Evolutionary conservation across 2,329 filamentous ascomycete genomes (phyloP).

Genomic region (Microdochium paspali): DNA sequence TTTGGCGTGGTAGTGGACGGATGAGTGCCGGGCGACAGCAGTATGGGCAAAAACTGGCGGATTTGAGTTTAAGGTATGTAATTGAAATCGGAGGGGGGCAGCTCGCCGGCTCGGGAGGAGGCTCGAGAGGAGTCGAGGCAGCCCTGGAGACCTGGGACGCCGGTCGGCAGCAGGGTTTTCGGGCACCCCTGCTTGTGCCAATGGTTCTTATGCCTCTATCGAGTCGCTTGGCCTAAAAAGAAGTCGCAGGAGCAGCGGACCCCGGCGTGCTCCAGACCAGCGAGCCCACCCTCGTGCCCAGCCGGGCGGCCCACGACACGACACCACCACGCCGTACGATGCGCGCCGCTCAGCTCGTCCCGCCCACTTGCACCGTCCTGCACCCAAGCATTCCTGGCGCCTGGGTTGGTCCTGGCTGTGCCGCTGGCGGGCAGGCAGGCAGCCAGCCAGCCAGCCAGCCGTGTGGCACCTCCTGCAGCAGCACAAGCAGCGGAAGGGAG

Average conservation of each 20-base stretch:
- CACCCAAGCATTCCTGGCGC: no score
- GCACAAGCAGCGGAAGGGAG: no score
- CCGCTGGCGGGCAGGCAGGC: no score
- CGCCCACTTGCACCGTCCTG: no score
- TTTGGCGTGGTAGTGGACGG: slow-evolving; percentile 8
- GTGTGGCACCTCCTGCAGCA: no score
- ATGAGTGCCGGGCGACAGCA: slow-evolving; percentile 24
- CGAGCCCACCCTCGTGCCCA: no score
- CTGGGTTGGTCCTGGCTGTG: no score
- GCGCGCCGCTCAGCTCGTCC: no score
- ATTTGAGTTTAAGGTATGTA: slow-evolving; percentile 41
- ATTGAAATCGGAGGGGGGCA: slow-evolving; percentile 23
- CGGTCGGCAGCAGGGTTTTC: not conserved
- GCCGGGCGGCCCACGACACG: not conserved
- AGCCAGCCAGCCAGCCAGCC: no score
- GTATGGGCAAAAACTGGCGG: slow-evolving; percentile 26
- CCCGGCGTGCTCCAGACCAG: not conserved
- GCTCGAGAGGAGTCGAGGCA: no score
- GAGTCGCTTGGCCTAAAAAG: not conserved
- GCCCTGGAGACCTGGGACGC: no score
- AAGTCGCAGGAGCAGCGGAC: not conserved
- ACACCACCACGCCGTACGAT: no score
- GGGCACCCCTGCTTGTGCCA: not conserved
- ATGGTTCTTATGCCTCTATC: not conserved
- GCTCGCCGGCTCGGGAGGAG: not conserved